A percentile compares a stretch with the other conserved stretches of the same genome.
Conservation (phyloP, 2,329 filamentous ascomycete genomes). For the Ophiostoma quercus region DNA sequence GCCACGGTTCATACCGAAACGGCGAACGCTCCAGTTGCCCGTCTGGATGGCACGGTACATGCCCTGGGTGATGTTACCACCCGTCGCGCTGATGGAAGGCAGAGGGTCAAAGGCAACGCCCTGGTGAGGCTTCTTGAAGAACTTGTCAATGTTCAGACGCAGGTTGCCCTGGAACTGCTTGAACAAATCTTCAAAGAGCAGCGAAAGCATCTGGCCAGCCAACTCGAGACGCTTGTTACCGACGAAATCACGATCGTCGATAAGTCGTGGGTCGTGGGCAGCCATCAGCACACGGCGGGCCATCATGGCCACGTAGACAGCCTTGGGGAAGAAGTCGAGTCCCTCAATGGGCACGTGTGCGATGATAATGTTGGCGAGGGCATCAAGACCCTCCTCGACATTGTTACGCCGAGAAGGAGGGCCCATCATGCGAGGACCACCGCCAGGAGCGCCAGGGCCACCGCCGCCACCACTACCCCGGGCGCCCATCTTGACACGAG, state of each 20-base stretch:
- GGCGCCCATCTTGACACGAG: conserved; percentile 80
- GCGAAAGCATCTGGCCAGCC: conserved; percentile 86
- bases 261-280: conserved; percentile 77
- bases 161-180: conserved; percentile 88
- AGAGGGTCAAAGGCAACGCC: conserved; percentile 84
- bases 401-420: conserved; percentile 65
- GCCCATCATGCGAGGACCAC: conserved; percentile 47
- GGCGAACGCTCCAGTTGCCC: conserved; percentile 95
- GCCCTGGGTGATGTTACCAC: conserved; percentile 81
- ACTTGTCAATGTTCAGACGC: conserved; percentile 91
- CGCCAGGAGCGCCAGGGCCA: conserved; percentile 16
- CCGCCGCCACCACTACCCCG: conserved; percentile 41
- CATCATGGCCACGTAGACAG: conserved; percentile 95
- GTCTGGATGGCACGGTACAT: conserved; percentile 96
- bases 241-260: conserved; percentile 96
- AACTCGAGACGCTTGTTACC: conserved; percentile 95
- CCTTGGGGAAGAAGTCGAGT: conserved; percentile 94
- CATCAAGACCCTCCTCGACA: conserved; percentile 87
- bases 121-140: conserved; percentile 86
- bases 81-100: conserved; percentile 75
- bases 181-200: conserved; percentile 96
- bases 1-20: conserved; percentile 97
- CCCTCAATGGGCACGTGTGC: conserved; percentile 89
- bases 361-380: conserved; percentile 85
- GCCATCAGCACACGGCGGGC: conserved; percentile 93